Percentiles rank a stretch among this genome's conserved stretches.
Conservation (phyloP, 2,329 filamentous ascomycete genomes). For the Colletotrichum eleusines region DNA sequence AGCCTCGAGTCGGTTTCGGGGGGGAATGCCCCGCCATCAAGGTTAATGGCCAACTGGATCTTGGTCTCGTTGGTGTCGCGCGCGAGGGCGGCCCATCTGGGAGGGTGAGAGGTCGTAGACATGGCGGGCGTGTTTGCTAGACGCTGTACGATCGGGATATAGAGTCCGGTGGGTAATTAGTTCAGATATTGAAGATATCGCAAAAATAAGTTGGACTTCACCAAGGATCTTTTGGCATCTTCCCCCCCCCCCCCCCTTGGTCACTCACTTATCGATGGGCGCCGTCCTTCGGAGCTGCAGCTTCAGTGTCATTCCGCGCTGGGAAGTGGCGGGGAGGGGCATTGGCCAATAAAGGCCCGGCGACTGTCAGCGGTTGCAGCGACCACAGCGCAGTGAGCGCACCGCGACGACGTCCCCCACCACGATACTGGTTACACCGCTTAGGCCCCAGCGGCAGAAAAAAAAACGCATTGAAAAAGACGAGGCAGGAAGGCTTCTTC, state of each 20-base stretch:
- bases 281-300: slow-evolving; percentile 36
- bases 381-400: background rate
- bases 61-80: slow-evolving; percentile 99
- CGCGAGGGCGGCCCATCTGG: slow-evolving; percentile 81
- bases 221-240: slow-evolving; percentile 19
- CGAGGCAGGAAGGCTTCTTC: slow-evolving; percentile 32
- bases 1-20: slow-evolving; percentile 71
- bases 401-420: slow-evolving; percentile 18
- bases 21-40: slow-evolving; percentile 88
- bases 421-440: slow-evolving; percentile 32
- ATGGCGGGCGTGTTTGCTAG: slow-evolving; percentile 3
- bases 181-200: background rate
- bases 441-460: slow-evolving; percentile 37
- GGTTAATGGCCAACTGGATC: slow-evolving; percentile 90
- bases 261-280: slow-evolving; percentile 21
- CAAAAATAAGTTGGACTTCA: background rate
- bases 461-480: slow-evolving; percentile 35
- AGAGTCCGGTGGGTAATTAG: background rate
- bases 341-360: slow-evolving; percentile 36
- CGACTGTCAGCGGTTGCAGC: slow-evolving; percentile 24
- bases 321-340: slow-evolving; percentile 21
- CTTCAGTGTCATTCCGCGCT: slow-evolving; percentile 9
- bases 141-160: background rate
- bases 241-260: background rate
- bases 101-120: slow-evolving; percentile 40